Conservation (phyloP, 768 basidiomycete species). For the Hericium alpestre region DNA sequence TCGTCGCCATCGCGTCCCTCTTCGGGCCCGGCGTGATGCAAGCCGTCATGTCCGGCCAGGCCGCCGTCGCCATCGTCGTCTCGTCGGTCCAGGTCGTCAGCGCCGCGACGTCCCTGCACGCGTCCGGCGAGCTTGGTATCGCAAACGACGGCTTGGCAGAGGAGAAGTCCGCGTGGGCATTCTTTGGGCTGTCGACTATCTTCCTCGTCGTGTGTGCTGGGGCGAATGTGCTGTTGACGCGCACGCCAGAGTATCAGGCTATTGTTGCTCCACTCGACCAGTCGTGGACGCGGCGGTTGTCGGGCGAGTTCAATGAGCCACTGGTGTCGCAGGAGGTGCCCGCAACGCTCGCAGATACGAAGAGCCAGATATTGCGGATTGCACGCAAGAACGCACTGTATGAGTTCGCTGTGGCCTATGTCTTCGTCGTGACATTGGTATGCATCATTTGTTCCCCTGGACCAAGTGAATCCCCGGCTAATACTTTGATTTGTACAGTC, state of each 20-base stretch:
- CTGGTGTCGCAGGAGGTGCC: slow-evolving; percentile 26
- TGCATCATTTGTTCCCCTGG: slow-evolving; percentile 16
- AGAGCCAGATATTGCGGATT: slow-evolving; percentile 37
- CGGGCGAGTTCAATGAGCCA: slow-evolving; percentile 22
- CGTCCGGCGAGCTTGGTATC: slow-evolving; percentile 7
- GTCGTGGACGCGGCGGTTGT: slow-evolving; percentile 9
- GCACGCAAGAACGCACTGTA: slow-evolving; percentile 57
- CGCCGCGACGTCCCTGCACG: slow-evolving; percentile 43
- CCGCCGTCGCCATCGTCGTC: slow-evolving; percentile 73
- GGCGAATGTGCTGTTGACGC: slow-evolving; percentile 48
- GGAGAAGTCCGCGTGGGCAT: slow-evolving; percentile 59
- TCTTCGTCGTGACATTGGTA: slow-evolving; percentile 74
- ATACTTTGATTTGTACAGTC: slow-evolving; percentile 36
- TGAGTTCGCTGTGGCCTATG: slow-evolving; percentile 64
- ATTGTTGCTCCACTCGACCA: slow-evolving; percentile 40
- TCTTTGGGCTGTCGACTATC: slow-evolving; percentile 59
- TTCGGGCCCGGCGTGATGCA: slow-evolving; percentile 70
- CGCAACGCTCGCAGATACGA: slow-evolving; percentile 23
- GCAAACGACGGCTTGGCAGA: slow-evolving; percentile 38
- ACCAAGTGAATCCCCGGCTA: not conserved
- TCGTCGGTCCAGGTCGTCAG: slow-evolving; percentile 68
- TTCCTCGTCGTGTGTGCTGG: slow-evolving; percentile 48
- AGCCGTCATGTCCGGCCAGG: slow-evolving; percentile 74
- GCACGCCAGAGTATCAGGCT: slow-evolving; percentile 47
- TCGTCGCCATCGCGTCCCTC: slow-evolving; percentile 71